These are phyloP conservation scores for Solanum raphanifolium DNA, from an alignment of 257 asterid genomes.

Conservation along the genomic window DNA sequence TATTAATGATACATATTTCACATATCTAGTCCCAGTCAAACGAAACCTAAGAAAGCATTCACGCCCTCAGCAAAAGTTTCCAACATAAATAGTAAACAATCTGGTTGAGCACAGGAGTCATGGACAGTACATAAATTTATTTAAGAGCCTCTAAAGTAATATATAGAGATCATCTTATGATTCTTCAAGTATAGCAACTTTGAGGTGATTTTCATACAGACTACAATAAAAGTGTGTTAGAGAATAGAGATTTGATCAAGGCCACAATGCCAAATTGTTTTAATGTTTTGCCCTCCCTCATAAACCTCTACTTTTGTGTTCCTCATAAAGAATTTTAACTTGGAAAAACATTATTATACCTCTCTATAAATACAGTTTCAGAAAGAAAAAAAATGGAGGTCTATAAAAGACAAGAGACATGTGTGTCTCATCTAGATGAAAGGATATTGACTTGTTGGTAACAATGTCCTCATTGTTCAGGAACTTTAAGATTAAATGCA, in stretches of 20 bases:
- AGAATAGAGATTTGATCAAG: not conserved
- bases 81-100: not conserved
- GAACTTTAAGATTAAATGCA: not conserved
- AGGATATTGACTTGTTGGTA: not conserved
- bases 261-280: not conserved
- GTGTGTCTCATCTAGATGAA: not conserved
- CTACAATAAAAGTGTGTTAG: not conserved
- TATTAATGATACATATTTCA: not conserved
- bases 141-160: not conserved
- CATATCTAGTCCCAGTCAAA: not conserved
- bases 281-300: not conserved
- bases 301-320: not conserved
- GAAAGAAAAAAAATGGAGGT: not conserved
- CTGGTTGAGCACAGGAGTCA: not conserved
- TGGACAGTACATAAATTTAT: not conserved
- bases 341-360: not conserved
- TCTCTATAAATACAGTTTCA: not conserved
- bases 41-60: not conserved
- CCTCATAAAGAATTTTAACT: not conserved
- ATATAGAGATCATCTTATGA: not conserved
- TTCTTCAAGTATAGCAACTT: not conserved
- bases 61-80: not conserved
- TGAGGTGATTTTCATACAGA: not conserved
- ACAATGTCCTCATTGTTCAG: not conserved
- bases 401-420: not conserved